Evolutionary conservation across 176 grass and related monocot species (phyloP).

Genomic region (Musa beccarii): DNA sequence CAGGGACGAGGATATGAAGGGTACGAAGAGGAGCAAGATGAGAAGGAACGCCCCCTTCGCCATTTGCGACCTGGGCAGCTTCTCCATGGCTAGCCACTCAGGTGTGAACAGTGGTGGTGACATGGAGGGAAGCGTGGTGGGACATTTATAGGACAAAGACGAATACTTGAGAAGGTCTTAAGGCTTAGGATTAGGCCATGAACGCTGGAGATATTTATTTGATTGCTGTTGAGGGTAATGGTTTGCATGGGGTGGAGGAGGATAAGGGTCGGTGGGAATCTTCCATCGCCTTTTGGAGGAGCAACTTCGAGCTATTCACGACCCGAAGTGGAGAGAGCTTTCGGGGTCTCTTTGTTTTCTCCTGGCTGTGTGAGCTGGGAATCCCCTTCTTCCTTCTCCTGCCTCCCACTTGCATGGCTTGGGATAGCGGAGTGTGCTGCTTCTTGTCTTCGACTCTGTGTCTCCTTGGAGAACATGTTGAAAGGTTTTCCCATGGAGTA

Average conservation of each 20-base stretch:
- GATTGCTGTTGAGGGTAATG: not conserved
- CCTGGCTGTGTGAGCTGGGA: not conserved
- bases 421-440: not conserved
- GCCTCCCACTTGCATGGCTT: not conserved
- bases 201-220: not conserved
- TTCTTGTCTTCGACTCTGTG: not conserved
- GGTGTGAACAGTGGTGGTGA: not conserved
- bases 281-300: not conserved
- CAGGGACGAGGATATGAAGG: constrained; percentile 40
- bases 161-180: not conserved
- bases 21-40: constrained; percentile 37
- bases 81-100: constrained; percentile 13
- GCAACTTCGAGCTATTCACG: not conserved
- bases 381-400: not conserved
- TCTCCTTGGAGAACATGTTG: not conserved
- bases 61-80: constrained; percentile 31
- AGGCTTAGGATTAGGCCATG: not conserved
- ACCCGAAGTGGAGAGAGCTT: not conserved
- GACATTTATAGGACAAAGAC: not conserved
- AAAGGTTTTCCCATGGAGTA: not conserved
- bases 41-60: constrained; percentile 31
- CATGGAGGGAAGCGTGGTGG: not conserved
- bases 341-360: not conserved
- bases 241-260: not conserved
- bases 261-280: not conserved